phyloP scores from a whole-genome alignment of 257 asterid genomes.

The Leptodermis oblonga region DNA sequence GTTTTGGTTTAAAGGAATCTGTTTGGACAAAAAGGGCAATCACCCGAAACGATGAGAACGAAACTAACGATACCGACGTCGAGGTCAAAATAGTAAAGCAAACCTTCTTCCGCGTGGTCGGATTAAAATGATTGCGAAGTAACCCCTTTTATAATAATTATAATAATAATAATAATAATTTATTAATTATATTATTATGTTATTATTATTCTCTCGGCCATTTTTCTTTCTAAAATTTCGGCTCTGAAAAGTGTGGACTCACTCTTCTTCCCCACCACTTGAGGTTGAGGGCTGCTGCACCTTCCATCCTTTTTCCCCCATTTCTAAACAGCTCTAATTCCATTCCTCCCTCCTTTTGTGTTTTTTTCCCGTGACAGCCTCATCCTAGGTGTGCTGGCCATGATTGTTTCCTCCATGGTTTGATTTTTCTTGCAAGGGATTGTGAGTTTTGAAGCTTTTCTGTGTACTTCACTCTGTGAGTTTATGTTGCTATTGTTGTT shows the following conservation, averaged over 20 bases:
- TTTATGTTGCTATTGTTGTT: neutral
- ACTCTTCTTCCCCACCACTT: conserved; percentile 16
- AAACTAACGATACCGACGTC: conserved; percentile 4
- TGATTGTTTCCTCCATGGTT: conserved; percentile 5
- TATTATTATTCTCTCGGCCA: neutral
- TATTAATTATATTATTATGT: neutral
- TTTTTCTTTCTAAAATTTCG: conserved; percentile 1
- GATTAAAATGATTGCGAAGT: conserved; percentile 46
- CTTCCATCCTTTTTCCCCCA: conserved; percentile 16
- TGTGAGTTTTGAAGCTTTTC: conserved; percentile 9
- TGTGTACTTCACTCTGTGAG: neutral
- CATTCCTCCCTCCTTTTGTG: neutral
- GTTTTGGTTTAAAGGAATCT: neutral
- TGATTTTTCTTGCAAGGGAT: neutral
- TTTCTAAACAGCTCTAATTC: neutral
- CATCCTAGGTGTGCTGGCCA: neutral
- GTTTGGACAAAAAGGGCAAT: conserved; percentile 1
- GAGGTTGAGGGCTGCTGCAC: conserved; percentile 19
- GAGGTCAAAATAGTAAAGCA: conserved; percentile 37
- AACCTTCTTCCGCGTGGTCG: conserved; percentile 54
- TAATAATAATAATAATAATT: neutral
- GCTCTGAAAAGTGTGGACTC: conserved; percentile 33
- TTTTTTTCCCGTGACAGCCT: neutral
- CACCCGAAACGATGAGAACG: neutral
- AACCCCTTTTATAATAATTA: conserved; percentile 17